These are phyloP conservation scores for Aspergillus fischeri DNA, from an alignment of 2,329 filamentous ascomycete genomes.

Conservation along the genomic window DNA sequence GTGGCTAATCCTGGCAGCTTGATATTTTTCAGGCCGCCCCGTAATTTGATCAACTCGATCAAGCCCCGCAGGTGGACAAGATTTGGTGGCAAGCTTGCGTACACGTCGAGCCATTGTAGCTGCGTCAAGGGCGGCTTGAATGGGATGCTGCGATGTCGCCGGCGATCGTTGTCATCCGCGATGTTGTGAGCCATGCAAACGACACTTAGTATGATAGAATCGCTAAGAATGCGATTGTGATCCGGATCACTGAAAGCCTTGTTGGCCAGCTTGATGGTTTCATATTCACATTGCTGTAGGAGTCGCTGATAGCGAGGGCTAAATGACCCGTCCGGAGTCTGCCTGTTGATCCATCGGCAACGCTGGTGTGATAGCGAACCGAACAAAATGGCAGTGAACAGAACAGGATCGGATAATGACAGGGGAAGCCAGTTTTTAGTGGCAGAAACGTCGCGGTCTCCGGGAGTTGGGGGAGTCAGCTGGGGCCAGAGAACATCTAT, in stretches of 20 bases:
- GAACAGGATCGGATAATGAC: constrained; percentile 23
- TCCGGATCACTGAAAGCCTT: constrained; percentile 30
- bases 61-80: constrained; percentile 33
- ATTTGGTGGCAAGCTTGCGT: constrained; percentile 32
- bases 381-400: constrained; percentile 31
- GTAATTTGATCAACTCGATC: constrained; percentile 31
- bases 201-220: constrained; percentile 34
- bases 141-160: constrained; percentile 17
- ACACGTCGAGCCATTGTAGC: constrained; percentile 36
- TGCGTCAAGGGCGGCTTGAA: constrained; percentile 32
- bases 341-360: constrained; percentile 25
- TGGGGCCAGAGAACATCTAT: constrained; percentile 27
- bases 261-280: constrained; percentile 35
- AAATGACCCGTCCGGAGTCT: constrained; percentile 18
- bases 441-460: constrained; percentile 2
- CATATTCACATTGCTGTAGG: constrained; percentile 25
- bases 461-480: constrained; percentile 16
- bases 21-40: constrained; percentile 35
- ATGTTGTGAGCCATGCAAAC: constrained; percentile 34
- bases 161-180: constrained; percentile 15
- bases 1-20: constrained; percentile 34
- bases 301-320: constrained; percentile 20
- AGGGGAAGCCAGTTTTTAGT: constrained; percentile 27
- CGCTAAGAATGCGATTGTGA: constrained; percentile 26
- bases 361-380: constrained; percentile 30